Evolutionary conservation across 305 asterid species (phyloP), one percentile per base, ranked within the genome.

Genomic region (Ilex paraguariensis): DNA sequence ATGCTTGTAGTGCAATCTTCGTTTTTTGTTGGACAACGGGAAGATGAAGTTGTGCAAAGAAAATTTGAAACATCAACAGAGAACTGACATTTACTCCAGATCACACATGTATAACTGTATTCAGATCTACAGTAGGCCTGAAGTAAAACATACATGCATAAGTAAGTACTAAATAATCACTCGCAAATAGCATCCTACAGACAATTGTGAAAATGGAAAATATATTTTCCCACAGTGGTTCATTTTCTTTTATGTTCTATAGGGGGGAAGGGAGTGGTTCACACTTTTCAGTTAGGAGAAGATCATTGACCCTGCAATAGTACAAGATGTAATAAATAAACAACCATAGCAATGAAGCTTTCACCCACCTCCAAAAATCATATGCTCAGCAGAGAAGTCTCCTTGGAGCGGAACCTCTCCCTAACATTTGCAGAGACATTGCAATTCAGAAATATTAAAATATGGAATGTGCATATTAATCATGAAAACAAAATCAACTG

Each of bases 361-460:
- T 61, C 66, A 77, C 77, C 62, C 55, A 93, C 99, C 99, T 80
- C 99, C 97, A 78, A 84, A 87, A 70, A 93, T 93, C 99, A 93
- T 93, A 78, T 90, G 99, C 61, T 93, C 95, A 1, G 99, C 99
- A n/a, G 97, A 93, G 81, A 93, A 93, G 73, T 93, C 99, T 55
- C 99, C 99, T 69, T 93, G 99, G 65, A 93, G 99, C 56, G 99
- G 99, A 72, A 93, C 68, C 53, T 93, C 99, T 65, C 96, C 99
- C 99, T 93, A 49, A 73, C 66, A 71, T 74, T 60, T 14, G 61
- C 60, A 42, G 65, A 73, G 50, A 49, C 16, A n/a, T 7, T 49
- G 11, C 53, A 49, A n/a, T 49, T 48, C 13, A 49, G 53, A 49
- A 49, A 21, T 2, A 15, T 54, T 30, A 15, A 54, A 14, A 54